These are phyloP conservation scores for Penicillium egyptiacum DNA, from an alignment of 495 filamentous ascomycete genomes.

Conservation along the genomic window DNA sequence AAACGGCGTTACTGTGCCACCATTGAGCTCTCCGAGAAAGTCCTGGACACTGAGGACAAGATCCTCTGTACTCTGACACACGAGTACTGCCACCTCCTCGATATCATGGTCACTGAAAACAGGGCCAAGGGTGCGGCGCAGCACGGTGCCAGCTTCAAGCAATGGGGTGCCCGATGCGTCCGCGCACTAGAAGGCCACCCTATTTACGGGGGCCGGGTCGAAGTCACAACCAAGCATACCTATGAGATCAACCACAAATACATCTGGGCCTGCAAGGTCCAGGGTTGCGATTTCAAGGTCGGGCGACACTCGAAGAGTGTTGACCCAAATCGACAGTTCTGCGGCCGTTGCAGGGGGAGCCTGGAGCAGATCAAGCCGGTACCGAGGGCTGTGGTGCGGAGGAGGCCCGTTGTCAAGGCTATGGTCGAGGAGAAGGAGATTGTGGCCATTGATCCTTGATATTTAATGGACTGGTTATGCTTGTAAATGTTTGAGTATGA, in stretches of 20 bases:
- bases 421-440: constrained; percentile 13
- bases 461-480: constrained; percentile 1
- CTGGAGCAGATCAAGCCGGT: constrained; percentile 79
- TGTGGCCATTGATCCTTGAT: constrained; percentile 15
- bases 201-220: constrained; percentile 53
- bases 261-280: constrained; percentile 67
- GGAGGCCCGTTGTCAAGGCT: constrained; percentile 47
- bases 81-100: constrained; percentile 92
- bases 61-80: constrained; percentile 86
- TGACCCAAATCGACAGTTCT: constrained; percentile 61
- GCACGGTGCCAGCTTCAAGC: constrained; percentile 82
- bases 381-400: constrained; percentile 57
- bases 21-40: constrained; percentile 86
- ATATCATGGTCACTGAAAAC: constrained; percentile 74
- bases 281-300: constrained; percentile 63
- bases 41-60: constrained; percentile 74
- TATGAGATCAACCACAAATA: constrained; percentile 92
- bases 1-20: constrained; percentile 58
- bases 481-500: neutral
- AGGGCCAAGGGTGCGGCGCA: constrained; percentile 54
- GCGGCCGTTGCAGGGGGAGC: constrained; percentile 65
- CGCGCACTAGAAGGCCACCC: constrained; percentile 44
- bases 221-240: constrained; percentile 80
- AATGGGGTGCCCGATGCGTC: constrained; percentile 57
- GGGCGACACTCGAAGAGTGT: constrained; percentile 84